phyloP scores from a whole-genome alignment of 2,329 filamentous ascomycete species.

The Exutisphaerella laricina region DNA sequence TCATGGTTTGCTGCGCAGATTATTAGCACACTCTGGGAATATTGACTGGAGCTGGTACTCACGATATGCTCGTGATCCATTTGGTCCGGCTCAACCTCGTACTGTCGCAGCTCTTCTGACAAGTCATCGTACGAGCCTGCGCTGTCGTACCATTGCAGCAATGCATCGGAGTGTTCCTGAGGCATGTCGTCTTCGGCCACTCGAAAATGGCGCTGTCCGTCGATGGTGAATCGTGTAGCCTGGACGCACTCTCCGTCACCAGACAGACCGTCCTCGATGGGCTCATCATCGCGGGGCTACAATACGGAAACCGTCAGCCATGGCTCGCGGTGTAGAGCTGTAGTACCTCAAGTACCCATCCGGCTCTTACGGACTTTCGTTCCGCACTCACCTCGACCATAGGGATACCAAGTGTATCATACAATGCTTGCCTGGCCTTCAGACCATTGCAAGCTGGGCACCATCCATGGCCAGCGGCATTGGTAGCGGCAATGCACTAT shows the following conservation, averaged over 20 bases:
- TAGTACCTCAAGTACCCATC: too few species aligned
- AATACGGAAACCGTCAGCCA: too few species aligned
- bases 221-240: neutral
- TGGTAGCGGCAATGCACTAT: neutral
- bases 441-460: neutral
- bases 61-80: neutral
- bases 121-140: neutral
- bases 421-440: neutral
- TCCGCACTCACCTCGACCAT: too few species aligned
- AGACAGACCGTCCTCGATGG: neutral
- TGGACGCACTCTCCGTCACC: neutral
- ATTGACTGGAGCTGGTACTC: neutral
- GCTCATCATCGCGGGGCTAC: neutral
- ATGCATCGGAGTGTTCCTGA: neutral
- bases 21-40: too few species aligned
- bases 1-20: neutral
- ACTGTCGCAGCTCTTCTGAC: neutral
- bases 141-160: neutral
- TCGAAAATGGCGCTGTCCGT: neutral
- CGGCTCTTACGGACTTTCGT: too few species aligned
- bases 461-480: neutral
- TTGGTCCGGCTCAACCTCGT: neutral
- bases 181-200: neutral
- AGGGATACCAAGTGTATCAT: neutral
- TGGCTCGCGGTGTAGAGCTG: too few species aligned